Percentiles rank a stretch among this genome's conserved stretches.
These are phyloP conservation scores for Ramaria rubella DNA, from an alignment of 768 basidiomycete species.

Conservation along the genomic window DNA sequence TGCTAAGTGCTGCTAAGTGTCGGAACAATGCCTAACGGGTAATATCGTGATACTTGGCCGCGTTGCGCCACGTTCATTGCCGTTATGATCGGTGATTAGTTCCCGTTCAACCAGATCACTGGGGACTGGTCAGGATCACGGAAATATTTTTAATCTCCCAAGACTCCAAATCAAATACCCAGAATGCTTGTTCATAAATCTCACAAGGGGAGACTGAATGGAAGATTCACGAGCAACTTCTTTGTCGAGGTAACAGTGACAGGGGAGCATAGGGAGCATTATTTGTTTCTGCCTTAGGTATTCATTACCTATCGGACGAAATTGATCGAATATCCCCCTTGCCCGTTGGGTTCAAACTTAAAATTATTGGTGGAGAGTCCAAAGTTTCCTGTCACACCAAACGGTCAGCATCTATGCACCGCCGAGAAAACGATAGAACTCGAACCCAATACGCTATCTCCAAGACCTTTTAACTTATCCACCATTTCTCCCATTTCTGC, in stretches of 20 bases:
- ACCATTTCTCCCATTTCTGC: constrained; percentile 88
- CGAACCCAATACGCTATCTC: constrained; percentile 82
- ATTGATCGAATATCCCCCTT: constrained; percentile 94
- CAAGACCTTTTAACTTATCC: constrained; percentile 85
- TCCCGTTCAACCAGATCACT: too few relatives aligned
- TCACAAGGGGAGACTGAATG: too few relatives aligned
- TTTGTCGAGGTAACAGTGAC: background rate
- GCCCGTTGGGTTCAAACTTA: constrained; percentile 88
- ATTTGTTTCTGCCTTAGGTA: background rate
- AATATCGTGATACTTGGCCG: too few relatives aligned
- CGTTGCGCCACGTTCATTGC: too few relatives aligned
- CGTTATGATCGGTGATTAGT: too few relatives aligned
- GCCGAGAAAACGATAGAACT: background rate
- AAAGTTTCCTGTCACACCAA: constrained; percentile 61
- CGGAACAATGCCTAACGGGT: too few relatives aligned
- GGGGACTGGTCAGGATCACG: too few relatives aligned
- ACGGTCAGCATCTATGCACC: background rate
- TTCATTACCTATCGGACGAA: constrained; percentile 38
- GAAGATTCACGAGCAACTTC: too few relatives aligned
- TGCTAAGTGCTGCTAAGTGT: too few relatives aligned
- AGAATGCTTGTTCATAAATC: too few relatives aligned
- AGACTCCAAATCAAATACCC: too few relatives aligned
- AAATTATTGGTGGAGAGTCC: constrained; percentile 95
- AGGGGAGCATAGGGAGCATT: background rate
- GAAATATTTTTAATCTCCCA: too few relatives aligned